Base-by-base conservation (phyloP, 768 basidiomycete genomes). In the Hygrocybe coccinea region DNA sequence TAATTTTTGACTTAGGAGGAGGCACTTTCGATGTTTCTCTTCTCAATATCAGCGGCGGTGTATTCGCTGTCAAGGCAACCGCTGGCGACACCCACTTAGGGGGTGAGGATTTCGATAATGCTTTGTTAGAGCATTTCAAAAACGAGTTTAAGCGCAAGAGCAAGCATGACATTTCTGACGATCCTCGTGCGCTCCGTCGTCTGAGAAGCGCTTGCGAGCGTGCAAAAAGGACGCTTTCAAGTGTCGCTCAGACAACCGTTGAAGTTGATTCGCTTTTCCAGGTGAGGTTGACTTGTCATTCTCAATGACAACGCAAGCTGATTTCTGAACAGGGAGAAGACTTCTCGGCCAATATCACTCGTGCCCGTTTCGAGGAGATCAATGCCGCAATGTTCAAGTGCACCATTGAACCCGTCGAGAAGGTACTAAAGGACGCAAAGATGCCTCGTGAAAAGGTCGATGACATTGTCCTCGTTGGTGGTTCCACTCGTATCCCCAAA, bases 351-450 rank as follows among this genome's bases (percentile, higher is more conserved):
- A 95, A 89, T 76, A 97, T 99, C 74, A 95, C 94, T 64, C 94
- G 97, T 82, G 97, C 97, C 65, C 92, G 97, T 72, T 99, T 99
- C 79, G 97, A 99, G 79, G 97, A 99, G 79, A 97, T 98, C 78
- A 97, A 98, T 69, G 94, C 93, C 61, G 65, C 74, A 48, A 77
- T 89, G 67, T 99, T 99, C 86, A 97, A 95, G 75, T 95, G 93
- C 29, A 99, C 97, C 55, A 76, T 99, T 60, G 95, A 97, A 60
- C 97, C 97, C 52, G 97, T 99, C 57, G 97, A 98, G 78, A 95
- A 95, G 78, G 97, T 99, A 55, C 80, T 98, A 68, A 97, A 97
- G 80, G 97, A 99, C 76, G 85, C 97, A 60, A 98, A 98, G 83
- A 97, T 99, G 77, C 76, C 93, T 61, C 89, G 91, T 61, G 92